Evolutionary conservation across 495 filamentous ascomycete genomes (phyloP).

Genomic region (Trichoderma parareesei): DNA sequence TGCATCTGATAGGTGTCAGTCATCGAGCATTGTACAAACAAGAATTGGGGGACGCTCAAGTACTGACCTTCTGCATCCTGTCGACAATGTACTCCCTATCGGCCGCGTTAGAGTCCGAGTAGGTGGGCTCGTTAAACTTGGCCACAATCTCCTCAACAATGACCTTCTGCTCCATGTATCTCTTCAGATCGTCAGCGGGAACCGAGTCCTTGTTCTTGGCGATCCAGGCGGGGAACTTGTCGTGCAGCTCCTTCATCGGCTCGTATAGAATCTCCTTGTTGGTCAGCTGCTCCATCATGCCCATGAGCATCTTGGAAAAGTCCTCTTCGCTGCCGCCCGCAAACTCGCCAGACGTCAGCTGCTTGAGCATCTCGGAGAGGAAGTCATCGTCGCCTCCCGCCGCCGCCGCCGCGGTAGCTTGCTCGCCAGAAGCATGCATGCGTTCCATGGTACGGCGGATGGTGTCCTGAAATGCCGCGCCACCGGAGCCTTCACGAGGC

Average conservation of each 20-base stretch:
- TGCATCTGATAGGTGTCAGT: conserved; percentile 61
- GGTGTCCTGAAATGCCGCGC: conserved; percentile 73
- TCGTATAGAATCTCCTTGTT: conserved; percentile 98
- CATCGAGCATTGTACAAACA: not conserved
- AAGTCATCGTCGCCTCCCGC: conserved; percentile 68
- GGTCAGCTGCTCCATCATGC: conserved; percentile 97
- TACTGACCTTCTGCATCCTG: conserved; percentile 86
- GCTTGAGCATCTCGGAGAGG: conserved; percentile 76
- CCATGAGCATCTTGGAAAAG: conserved; percentile 83
- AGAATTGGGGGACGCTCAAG: not conserved
- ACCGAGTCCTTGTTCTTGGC: conserved; percentile 61
- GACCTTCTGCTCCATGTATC: conserved; percentile 73
- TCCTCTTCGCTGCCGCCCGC: conserved; percentile 70
- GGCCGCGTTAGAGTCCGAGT: conserved; percentile 68
- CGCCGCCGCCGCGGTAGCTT: conserved; percentile 70
- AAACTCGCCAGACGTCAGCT: conserved; percentile 58
- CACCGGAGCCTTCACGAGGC: conserved; percentile 12
- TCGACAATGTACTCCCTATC: conserved; percentile 93
- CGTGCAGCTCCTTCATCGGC: conserved; percentile 92
- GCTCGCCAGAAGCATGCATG: conserved; percentile 78
- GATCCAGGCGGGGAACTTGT: conserved; percentile 87
- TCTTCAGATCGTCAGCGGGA: conserved; percentile 58
- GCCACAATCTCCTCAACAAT: conserved; percentile 81
- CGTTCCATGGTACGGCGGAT: conserved; percentile 88
- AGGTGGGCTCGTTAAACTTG: conserved; percentile 74